Evolutionary conservation across 208 protist species (phyloP).

Genomic region (Trypanosomatidae sp.): DNA sequence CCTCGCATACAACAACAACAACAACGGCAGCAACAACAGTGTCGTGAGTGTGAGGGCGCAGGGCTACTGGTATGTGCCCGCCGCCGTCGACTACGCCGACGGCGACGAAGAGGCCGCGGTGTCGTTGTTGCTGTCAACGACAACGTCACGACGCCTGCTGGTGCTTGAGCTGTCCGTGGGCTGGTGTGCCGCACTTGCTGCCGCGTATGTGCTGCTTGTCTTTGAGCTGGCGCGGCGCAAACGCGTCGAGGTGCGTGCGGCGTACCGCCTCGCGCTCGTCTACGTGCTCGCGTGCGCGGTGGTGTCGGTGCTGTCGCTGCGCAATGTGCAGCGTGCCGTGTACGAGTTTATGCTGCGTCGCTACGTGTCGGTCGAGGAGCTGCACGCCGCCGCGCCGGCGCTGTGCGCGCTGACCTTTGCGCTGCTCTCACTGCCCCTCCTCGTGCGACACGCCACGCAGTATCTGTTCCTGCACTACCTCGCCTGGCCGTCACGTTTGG

Average conservation of each 20-base stretch:
- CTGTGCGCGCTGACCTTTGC: constrained; percentile 30
- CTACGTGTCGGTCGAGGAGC: constrained; percentile 35
- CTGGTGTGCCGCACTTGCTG: constrained; percentile 46
- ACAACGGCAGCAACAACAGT: too few species aligned
- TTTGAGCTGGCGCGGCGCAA: constrained; percentile 33
- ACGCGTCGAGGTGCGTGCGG: constrained; percentile 15
- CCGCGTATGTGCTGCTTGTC: constrained; percentile 26
- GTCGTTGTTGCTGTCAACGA: too few species aligned
- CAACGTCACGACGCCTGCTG: too few species aligned
- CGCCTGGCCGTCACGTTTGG: constrained; percentile 7
- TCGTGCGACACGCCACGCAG: constrained; percentile 18
- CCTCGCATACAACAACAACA: too few species aligned
- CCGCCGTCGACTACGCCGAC: too few species aligned
- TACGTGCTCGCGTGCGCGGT: constrained; percentile 17
- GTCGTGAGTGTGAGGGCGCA: too few species aligned
- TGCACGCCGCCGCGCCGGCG: constrained; percentile 37
- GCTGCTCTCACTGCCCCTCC: constrained; percentile 45
- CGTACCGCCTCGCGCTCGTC: constrained; percentile 11
- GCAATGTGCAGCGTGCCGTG: constrained; percentile 63
- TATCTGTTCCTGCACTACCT: constrained; percentile 10
- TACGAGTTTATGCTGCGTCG: constrained; percentile 77
- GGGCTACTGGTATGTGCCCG: neutral
- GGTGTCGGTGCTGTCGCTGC: constrained; percentile 31
- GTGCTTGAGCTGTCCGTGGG: constrained; percentile 13
- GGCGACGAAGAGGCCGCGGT: too few species aligned